Conservation (phyloP, 306 rosid species). For the Ormosia emarginata region DNA sequence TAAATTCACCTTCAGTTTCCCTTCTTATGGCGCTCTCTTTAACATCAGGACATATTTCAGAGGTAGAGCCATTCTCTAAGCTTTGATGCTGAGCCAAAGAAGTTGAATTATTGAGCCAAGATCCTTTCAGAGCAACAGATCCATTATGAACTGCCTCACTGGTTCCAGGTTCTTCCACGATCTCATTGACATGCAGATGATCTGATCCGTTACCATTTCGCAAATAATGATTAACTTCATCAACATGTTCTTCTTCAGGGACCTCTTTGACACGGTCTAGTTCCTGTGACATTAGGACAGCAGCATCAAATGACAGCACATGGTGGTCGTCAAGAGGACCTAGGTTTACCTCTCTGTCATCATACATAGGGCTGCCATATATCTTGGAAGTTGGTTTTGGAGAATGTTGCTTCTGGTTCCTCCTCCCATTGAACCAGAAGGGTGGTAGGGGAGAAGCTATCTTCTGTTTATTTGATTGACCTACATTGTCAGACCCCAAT, state of each 20-base stretch:
- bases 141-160: constrained; percentile 32
- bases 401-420: constrained; percentile 53
- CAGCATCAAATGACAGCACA: constrained; percentile 87
- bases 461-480: constrained; percentile 58
- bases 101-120: constrained; percentile 38
- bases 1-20: constrained; percentile 93
- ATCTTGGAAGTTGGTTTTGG: constrained; percentile 67
- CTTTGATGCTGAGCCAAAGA: constrained; percentile 40
- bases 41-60: constrained; percentile 48
- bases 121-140: constrained; percentile 36
- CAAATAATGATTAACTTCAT: constrained; percentile 34
- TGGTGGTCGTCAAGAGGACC: constrained; percentile 52
- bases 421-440: constrained; percentile 68
- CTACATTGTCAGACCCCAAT: constrained; percentile 61
- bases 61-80: constrained; percentile 55
- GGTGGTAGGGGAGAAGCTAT: constrained; percentile 80
- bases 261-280: constrained; percentile 72
- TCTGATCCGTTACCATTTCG: constrained; percentile 37
- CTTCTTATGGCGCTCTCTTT: constrained; percentile 94
- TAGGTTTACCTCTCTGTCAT: constrained; percentile 52
- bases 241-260: constrained; percentile 56
- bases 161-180: constrained; percentile 56
- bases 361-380: constrained; percentile 75
- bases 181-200: constrained; percentile 40
- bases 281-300: constrained; percentile 78